phyloP scores from a whole-genome alignment of 257 asterid species.

The Scutellaria baicalensis region DNA sequence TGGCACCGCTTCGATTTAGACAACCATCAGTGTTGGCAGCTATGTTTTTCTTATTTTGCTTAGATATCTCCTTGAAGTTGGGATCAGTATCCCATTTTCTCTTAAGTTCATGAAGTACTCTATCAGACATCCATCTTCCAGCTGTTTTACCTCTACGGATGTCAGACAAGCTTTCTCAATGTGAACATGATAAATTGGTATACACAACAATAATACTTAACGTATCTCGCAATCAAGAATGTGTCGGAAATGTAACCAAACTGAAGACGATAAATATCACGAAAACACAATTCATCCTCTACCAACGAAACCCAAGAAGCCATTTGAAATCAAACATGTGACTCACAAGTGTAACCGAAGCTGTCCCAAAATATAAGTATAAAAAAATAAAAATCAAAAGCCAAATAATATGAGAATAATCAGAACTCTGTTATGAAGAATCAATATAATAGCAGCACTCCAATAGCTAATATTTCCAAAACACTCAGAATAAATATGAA shows the following conservation, averaged over 20 bases:
- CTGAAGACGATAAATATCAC: neutral
- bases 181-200: neutral
- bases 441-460: neutral
- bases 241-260: neutral
- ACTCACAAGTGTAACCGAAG: neutral
- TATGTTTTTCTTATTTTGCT: no score
- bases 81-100: no score
- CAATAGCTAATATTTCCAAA: neutral
- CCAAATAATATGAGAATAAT: neutral
- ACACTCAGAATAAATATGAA: neutral
- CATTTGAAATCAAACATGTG: neutral
- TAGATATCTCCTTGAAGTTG: no score
- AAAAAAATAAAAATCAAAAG: neutral
- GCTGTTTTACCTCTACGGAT: no score
- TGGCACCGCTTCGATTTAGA: no score
- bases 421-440: neutral
- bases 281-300: neutral
- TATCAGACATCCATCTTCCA: no score
- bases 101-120: no score
- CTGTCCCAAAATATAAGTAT: neutral
- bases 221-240: conserved; percentile 5
- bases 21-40: no score
- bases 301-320: neutral
- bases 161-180: neutral
- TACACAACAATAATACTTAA: neutral